These are phyloP conservation scores for Sugiyamaella floridensis DNA, from an alignment of 805 yeast genomes.

Conservation along the genomic window DNA sequence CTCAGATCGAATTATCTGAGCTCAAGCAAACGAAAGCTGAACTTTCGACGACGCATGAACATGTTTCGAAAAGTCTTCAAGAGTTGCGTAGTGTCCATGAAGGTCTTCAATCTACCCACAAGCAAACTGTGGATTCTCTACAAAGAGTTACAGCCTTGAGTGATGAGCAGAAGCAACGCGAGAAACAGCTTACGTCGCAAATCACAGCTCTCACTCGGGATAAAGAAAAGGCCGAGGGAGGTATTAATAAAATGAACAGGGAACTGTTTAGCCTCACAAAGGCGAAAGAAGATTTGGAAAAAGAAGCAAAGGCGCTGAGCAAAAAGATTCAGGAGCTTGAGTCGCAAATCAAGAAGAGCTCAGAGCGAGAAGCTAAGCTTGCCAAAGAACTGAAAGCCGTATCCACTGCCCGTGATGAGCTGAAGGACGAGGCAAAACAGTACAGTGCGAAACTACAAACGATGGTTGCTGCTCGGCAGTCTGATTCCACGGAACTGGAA, in stretches of 20 bases:
- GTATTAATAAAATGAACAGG: constrained; percentile 82
- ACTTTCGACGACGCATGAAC: constrained; percentile 18
- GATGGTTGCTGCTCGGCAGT: constrained; percentile 1
- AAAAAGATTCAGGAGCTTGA: constrained; percentile 32
- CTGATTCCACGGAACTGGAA: background rate
- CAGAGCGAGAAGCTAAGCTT: constrained; percentile 9
- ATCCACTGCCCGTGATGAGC: background rate
- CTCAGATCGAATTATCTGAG: constrained; percentile 10
- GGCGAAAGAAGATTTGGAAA: constrained; percentile 48
- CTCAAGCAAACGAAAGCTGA: constrained; percentile 10
- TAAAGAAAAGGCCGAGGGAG: constrained; percentile 69
- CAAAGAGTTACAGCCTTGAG: constrained; percentile 32
- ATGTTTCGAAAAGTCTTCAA: constrained; percentile 18
- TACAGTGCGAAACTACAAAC: background rate
- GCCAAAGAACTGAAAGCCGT: constrained; percentile 24
- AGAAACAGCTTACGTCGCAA: constrained; percentile 30
- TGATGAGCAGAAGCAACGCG: constrained; percentile 26
- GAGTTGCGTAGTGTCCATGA: constrained; percentile 7
- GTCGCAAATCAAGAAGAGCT: constrained; percentile 18
- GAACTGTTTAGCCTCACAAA: constrained; percentile 64
- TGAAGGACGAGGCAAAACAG: constrained; percentile 13
- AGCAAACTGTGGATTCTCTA: constrained; percentile 22
- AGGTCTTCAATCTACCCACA: constrained; percentile 20
- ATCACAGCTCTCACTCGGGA: constrained; percentile 34
- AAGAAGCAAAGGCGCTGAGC: constrained; percentile 37